Evolutionary conservation across 768 basidiomycete species (phyloP).

Genomic region (Panus rudis): DNA sequence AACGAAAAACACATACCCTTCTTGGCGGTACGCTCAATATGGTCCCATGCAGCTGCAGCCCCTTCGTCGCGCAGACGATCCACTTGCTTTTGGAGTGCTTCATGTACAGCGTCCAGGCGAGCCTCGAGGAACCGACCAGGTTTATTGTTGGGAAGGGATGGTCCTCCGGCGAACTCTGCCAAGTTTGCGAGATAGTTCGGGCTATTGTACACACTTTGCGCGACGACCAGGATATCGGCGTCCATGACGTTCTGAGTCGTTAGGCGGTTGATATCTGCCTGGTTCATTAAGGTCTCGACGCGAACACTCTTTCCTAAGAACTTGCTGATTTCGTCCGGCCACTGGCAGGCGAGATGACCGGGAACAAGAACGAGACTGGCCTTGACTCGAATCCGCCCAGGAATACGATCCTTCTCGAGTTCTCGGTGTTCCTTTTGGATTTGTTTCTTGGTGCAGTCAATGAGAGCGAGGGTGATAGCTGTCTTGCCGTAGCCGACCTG

Average conservation of each 20-base stretch:
- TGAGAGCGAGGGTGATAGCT: conserved; percentile 85
- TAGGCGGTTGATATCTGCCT: conserved; percentile 47
- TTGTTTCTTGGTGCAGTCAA: conserved; percentile 59
- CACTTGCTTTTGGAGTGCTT: conserved; percentile 55
- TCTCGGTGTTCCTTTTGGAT: conserved; percentile 54
- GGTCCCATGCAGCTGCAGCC: conserved; percentile 49
- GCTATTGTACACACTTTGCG: conserved; percentile 82
- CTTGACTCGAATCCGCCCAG: conserved; percentile 64
- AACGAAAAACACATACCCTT: conserved; percentile 39
- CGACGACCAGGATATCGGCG: conserved; percentile 82
- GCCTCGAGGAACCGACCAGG: conserved; percentile 88
- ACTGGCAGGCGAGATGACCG: conserved; percentile 84
- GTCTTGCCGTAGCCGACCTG: conserved; percentile 98
- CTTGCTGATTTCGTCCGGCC: conserved; percentile 80
- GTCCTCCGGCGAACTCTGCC: conserved; percentile 59
- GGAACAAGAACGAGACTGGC: conserved; percentile 84
- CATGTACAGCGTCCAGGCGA: conserved; percentile 59
- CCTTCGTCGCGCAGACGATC: conserved; percentile 63
- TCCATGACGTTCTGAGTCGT: conserved; percentile 70
- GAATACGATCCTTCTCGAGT: conserved; percentile 43
- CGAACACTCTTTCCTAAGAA: conserved; percentile 59
- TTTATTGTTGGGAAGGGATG: conserved; percentile 54
- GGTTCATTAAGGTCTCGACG: conserved; percentile 60
- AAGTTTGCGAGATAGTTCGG: conserved; percentile 71
- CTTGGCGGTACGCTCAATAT: conserved; percentile 58